Evolutionary conservation across 2,329 filamentous ascomycete genomes (phyloP).

Genomic region (Cyclaneusma minus): DNA sequence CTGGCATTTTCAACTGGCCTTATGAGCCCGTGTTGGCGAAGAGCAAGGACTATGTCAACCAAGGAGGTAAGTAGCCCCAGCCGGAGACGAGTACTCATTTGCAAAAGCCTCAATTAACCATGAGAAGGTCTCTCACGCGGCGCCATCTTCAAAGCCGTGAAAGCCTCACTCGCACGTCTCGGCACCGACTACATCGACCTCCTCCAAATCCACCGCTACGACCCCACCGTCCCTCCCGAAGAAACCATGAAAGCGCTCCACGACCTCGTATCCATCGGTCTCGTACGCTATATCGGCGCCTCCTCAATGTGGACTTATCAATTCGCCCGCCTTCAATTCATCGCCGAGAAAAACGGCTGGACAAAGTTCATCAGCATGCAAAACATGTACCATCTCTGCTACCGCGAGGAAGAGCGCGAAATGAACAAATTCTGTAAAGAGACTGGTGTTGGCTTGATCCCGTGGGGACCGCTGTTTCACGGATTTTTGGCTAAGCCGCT

Average conservation of each 20-base stretch:
- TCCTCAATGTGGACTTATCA: slow-evolving; percentile 25
- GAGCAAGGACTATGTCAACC: slow-evolving; percentile 30
- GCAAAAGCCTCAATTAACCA: no score
- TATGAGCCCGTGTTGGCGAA: slow-evolving; percentile 22
- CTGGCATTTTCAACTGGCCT: slow-evolving; percentile 13
- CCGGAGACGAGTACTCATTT: slow-evolving; percentile 6
- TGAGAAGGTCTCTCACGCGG: slow-evolving; percentile 44
- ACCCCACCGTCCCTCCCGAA: slow-evolving; percentile 26
- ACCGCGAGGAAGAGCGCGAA: slow-evolving; percentile 35
- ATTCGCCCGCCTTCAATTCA: slow-evolving; percentile 28
- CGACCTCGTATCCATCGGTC: slow-evolving; percentile 29
- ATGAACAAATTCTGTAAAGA: slow-evolving; percentile 23
- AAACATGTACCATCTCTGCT: slow-evolving; percentile 32
- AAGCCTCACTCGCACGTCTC: slow-evolving; percentile 34
- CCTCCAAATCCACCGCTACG: slow-evolving; percentile 42
- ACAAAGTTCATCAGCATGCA: slow-evolving; percentile 38
- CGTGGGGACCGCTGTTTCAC: slow-evolving; percentile 12
- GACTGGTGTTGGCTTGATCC: slow-evolving; percentile 22
- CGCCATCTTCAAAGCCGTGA: slow-evolving; percentile 46
- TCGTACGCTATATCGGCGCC: slow-evolving; percentile 1
- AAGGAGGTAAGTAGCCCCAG: slow-evolving; percentile 7
- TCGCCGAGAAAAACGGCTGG: slow-evolving; percentile 32
- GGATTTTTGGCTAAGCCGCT: no score
- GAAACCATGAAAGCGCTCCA: slow-evolving; percentile 36
- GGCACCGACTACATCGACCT: slow-evolving; percentile 32